Base-by-base conservation (phyloP, 2,329 filamentous ascomycete species). In the Seiridium unicorne region DNA sequence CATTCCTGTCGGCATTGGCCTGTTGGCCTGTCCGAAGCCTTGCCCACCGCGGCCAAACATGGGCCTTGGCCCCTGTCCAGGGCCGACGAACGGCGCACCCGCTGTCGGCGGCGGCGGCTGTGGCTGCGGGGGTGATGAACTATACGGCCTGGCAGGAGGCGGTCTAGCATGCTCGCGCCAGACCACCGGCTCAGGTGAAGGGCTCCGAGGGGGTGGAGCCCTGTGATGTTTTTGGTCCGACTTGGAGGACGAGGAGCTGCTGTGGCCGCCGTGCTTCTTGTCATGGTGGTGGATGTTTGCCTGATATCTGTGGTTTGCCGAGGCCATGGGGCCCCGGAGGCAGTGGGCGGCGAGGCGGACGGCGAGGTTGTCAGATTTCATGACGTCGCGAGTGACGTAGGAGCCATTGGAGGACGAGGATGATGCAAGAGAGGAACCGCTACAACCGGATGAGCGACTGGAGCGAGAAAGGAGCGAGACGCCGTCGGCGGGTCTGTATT, bases 321-420 rank as follows among this genome's bases (percentile, higher is more conserved):
- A 64, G 9, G 69, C 71, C 51, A 72, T 72, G 3, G 71, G 71
- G 10, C 71, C 71, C 38, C 67, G 68, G 38, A 72, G 60, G 38
- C 72, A 54, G 62, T 73, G 71, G 4, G 69, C 65, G 10, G 69
- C 69, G 60, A 71, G 47, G 11, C 66, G 66, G 13, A 61, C 40
- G 55, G 67, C 65, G 11, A 34, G 49, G 57, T 68, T 65, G 49
- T 71, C 68, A 9, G 58, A 61, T 7, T 61, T 63, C 61, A 69
- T 66, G n/a, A 61, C 56, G 59, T 59, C 62, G 32, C 70, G 69
- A 13, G 66, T 71, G 5, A 73, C 71, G 54, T 67, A 69, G 57
- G 68, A 69, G 31, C 62, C 63, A 32, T 18, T 9, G 44, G 26
- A 49, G 44, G 48, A 18, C 13, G 6, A 9, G n/a, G 58, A 56